phyloP scores from a whole-genome alignment of 805 yeast species.

The Yarrowia keelungensis region DNA sequence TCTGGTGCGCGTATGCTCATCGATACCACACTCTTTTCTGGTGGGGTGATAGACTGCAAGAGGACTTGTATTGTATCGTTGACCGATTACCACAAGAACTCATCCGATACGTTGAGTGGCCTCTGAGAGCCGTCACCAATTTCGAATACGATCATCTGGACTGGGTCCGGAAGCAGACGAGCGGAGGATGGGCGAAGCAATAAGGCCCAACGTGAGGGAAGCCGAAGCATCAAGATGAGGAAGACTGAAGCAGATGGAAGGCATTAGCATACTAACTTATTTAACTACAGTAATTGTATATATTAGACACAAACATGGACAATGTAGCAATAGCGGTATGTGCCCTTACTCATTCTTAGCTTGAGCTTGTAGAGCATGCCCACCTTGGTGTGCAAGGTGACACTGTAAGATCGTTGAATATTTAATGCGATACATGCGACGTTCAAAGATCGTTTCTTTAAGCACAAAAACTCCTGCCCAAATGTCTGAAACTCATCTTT shows the following conservation, averaged over 20 bases:
- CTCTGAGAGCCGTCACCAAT: neutral
- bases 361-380: too few relatives aligned
- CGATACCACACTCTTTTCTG: neutral
- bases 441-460: neutral
- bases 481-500: neutral
- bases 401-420: too few relatives aligned
- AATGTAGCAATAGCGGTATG: too few relatives aligned
- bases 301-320: too few relatives aligned
- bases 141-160: conserved; percentile 1
- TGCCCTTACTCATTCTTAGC: too few relatives aligned
- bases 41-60: conserved; percentile 13
- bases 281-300: neutral
- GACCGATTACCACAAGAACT: neutral
- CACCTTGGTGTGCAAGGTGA: too few relatives aligned
- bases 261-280: neutral
- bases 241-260: too few relatives aligned
- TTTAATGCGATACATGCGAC: too few relatives aligned
- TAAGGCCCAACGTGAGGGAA: too few relatives aligned
- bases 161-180: neutral
- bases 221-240: too few relatives aligned
- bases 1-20: conserved; percentile 9
- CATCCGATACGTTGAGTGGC: conserved; percentile 4
- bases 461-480: too few relatives aligned
- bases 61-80: neutral
- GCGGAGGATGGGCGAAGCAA: neutral